Evolutionary conservation across 2,329 filamentous ascomycete species (phyloP), one percentile per base, ranked within the genome.

Genomic region (Nannizziopsis arthrosporioides): DNA sequence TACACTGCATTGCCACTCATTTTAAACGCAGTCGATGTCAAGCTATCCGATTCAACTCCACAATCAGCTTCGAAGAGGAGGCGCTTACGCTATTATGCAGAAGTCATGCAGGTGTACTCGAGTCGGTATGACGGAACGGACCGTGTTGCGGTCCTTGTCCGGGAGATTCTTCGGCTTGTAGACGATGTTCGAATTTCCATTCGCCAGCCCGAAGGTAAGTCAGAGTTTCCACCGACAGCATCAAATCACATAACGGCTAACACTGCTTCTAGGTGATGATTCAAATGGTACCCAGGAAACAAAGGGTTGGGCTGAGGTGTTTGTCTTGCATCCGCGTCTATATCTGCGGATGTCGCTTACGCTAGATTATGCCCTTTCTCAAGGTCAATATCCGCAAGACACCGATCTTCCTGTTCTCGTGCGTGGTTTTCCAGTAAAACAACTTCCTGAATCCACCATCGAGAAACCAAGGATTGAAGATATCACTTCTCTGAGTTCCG

Each of bases 71-170:
- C 68, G 3, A 72, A 71, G 51, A 68, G 70, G 51, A 67, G 70
- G 44, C 65, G 67, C 7, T 64, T 72, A 31, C 66, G 67, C 49
- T 67, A 70, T 39, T 63, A 72, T 15, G 68, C 70, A 36, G 69
- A 72, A 44, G 67, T 67, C 0, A 71, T 73, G 65, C 69, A 68
- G 49, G 66, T 65, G 0, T 72, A 71, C 42, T 66, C 71, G 47
- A 68, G 67, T 2, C 68, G 69, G 44, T 71, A 71, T 48, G 69
- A 73, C 46, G 68, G 68, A 17, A 66, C 69, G 1, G 70, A 73
- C 53, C 69, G 67, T 56, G 64, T 72, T 19, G 48, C 47, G n/a
- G 30, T 51, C 10, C 43, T 42, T 22, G 50, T 50, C 18, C 46
- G 51, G 17, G 42, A 51, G 30, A 48, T 48, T 11, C 46, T 53